Conservation (phyloP, 169 alveolate genomes). For the Plasmodium gaboni region DNA sequence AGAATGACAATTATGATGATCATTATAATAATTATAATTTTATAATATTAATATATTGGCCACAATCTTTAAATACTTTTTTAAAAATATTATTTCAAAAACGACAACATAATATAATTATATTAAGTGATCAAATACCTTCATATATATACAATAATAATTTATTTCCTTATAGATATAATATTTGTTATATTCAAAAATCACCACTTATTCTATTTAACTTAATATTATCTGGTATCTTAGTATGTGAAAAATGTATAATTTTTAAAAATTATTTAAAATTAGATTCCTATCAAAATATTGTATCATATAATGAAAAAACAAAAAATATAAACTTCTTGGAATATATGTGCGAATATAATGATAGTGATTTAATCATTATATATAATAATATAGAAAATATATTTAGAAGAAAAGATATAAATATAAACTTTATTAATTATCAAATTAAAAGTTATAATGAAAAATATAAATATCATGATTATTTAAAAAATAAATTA, state of each 20-base stretch:
- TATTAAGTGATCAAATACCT: conserved; percentile 72
- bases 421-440: conserved; percentile 8
- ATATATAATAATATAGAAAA: conserved; percentile 68
- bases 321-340: conserved; percentile 36
- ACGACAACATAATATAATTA: conserved; percentile 42
- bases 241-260: conserved; percentile 54
- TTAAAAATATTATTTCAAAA: conserved; percentile 32
- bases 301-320: conserved; percentile 60
- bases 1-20: no score
- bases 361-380: conserved; percentile 53
- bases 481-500: conserved; percentile 41
- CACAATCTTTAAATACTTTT: conserved; percentile 63
- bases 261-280: conserved; percentile 74
- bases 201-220: conserved; percentile 45
- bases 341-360: conserved; percentile 70
- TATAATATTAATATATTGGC: conserved; percentile 56
- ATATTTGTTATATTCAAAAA: conserved; percentile 72
- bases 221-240: conserved; percentile 50
- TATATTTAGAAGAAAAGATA: conserved; percentile 56
- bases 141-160: conserved; percentile 62
- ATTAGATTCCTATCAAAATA: conserved; percentile 54
- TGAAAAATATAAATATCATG: conserved; percentile 1
- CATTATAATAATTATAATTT: conserved; percentile 5
- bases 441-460: conserved; percentile 9
- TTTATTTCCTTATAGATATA: conserved; percentile 46